These are phyloP conservation scores for Mollisiaceae sp. DNA, from an alignment of 2,329 filamentous ascomycete genomes.

Conservation along the genomic window DNA sequence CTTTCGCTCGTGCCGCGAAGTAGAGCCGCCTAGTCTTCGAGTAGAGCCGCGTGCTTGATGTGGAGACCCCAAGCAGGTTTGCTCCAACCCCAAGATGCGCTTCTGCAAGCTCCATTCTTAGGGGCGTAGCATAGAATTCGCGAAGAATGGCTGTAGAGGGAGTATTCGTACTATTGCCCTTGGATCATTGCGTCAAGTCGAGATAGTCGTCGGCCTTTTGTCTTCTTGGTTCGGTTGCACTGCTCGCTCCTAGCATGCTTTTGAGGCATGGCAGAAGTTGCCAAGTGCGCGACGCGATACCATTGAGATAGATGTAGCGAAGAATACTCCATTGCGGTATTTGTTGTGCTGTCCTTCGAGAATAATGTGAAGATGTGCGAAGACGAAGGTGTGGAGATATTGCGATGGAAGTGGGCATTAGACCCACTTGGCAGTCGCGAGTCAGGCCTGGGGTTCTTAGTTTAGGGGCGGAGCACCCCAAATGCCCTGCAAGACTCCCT, in stretches of 20 bases:
- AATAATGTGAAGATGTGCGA: background rate
- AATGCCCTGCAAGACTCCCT: too few relatives aligned
- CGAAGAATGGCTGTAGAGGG: slow-evolving; percentile 5
- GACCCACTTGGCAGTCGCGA: background rate
- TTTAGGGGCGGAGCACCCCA: slow-evolving; percentile 7
- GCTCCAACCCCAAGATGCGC: slow-evolving; percentile 10
- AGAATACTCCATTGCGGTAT: background rate
- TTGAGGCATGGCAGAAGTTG: slow-evolving; percentile 1
- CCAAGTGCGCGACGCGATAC: slow-evolving; percentile 1
- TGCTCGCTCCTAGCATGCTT: background rate
- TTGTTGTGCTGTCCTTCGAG: background rate
- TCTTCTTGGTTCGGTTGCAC: slow-evolving; percentile 5
- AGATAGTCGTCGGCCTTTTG: background rate
- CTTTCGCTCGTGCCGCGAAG: background rate
- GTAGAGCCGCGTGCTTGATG: background rate
- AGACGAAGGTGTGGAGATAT: background rate
- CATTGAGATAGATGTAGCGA: background rate
- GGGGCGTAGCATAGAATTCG: background rate
- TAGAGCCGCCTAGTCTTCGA: background rate
- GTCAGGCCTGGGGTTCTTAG: background rate
- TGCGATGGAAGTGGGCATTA: background rate
- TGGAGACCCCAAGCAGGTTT: background rate
- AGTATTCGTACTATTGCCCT: background rate
- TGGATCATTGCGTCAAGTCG: slow-evolving; percentile 10
- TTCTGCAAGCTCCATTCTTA: background rate